Conservation (phyloP, 805 yeast species). For the Nakazawaea wyomingensis region DNA sequence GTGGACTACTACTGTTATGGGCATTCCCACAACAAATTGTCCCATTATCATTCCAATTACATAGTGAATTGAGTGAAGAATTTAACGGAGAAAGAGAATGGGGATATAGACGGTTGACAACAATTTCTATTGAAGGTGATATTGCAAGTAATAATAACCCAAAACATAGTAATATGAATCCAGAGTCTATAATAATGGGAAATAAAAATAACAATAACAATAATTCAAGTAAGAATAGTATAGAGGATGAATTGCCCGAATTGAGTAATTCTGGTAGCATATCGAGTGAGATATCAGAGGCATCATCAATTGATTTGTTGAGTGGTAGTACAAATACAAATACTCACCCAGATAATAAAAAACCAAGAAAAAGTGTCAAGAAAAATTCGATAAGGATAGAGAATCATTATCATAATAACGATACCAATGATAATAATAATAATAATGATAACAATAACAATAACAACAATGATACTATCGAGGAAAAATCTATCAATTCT, state of each 20-base stretch:
- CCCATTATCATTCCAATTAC: conserved; percentile 79
- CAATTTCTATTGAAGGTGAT: conserved; percentile 85
- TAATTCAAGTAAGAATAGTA: background rate
- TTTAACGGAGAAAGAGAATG: conserved; percentile 82
- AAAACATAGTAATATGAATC: background rate
- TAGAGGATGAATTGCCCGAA: conserved; percentile 7
- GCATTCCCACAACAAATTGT: conserved; percentile 96
- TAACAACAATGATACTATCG: no score
- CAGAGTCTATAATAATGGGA: background rate
- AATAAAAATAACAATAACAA: background rate
- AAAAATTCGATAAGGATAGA: conserved; percentile 29
- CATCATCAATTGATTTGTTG: conserved; percentile 8
- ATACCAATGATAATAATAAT: no score
- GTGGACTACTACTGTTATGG: conserved; percentile 91
- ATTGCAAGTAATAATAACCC: conserved; percentile 27
- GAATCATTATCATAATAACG: background rate
- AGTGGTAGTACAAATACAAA: background rate
- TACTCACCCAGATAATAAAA: conserved; percentile 4
- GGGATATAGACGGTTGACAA: conserved; percentile 89
- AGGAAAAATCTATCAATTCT: conserved; percentile 9
- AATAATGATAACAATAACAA: no score
- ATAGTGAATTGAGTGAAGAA: conserved; percentile 72
- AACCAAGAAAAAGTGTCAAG: conserved; percentile 21
- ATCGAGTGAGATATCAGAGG: conserved; percentile 3
- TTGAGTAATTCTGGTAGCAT: conserved; percentile 3